phyloP scores from a whole-genome alignment of 371 early-diverging fungal species.

The Homolaphlyctis polyrhiza region DNA sequence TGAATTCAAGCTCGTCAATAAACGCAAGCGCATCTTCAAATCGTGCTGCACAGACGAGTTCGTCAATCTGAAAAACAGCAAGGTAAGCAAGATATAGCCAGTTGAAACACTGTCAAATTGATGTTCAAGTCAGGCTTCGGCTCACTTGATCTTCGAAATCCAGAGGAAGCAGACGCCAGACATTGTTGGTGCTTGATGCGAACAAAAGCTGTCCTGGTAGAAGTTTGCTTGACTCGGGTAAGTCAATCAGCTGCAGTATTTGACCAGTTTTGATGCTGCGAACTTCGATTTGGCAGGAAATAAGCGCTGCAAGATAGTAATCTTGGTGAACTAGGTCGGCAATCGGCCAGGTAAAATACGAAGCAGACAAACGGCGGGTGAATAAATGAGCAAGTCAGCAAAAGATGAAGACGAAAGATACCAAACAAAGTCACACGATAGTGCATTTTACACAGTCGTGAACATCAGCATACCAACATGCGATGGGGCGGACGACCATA shows the following conservation, averaged over 20 bases:
- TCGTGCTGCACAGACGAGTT: conserved; percentile 67
- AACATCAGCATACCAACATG: not conserved
- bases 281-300: conserved; percentile 70
- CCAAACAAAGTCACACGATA: too few species aligned
- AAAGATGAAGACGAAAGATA: too few species aligned
- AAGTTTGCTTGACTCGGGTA: conserved; percentile 46
- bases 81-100: not conserved
- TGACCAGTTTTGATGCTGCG: conserved; percentile 78
- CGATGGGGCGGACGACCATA: conserved; percentile 32
- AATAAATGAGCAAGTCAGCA: too few species aligned
- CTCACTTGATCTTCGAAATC: conserved; percentile 84
- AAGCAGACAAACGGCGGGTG: not conserved
- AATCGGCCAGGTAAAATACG: not conserved
- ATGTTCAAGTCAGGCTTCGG: not conserved
- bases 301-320: conserved; percentile 63
- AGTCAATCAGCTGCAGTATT: conserved; percentile 71
- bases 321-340: not conserved
- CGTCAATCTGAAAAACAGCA: conserved; percentile 39
- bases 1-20: conserved; percentile 81
- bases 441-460: too few species aligned
- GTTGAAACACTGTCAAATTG: too few species aligned
- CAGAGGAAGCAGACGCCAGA: conserved; percentile 81
- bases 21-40: conserved; percentile 83
- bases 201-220: conserved; percentile 67
- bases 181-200: conserved; percentile 67